Evolutionary conservation across 805 yeast species (phyloP), one percentile per base, ranked within the genome.

Genomic region (Blastobotrys terrestris): DNA sequence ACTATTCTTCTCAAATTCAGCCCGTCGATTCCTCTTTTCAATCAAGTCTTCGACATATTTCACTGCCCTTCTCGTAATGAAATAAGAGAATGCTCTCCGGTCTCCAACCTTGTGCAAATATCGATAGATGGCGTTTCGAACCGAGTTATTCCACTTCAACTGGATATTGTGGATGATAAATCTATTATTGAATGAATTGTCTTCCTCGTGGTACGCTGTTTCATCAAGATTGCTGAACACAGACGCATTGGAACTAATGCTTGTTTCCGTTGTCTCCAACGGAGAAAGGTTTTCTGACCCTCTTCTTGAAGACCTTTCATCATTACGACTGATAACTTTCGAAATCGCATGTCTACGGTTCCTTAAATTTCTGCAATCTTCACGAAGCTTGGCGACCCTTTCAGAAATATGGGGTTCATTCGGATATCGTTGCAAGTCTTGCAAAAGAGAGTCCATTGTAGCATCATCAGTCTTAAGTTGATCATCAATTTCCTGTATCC

Each of bases 71-170:
- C 78, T 74, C 13, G 77, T 70, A 54, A 76, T 58, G 42, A 77
- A 77, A 49, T 72, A 72, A 1, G 69, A 58, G 31, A 72, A 67
- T 8, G 79, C 77, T 20, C 72, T 69, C 20, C 79, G 68, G 49
- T 75, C 64, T 8, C 72, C 75, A 31, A 79, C 65, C 46, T 77
- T 70, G 53, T 79, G 78, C 20, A 82, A 63, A 60, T 85, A 87
- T 44, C 80, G 77, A 63, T 79, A 77, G 45, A 88, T 69, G 11
- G 79, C 70, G 60, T 89, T 81, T 52, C 97, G 72, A 7, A 83
- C 76, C 2, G 71, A 63, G 55, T 85, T 83, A 66, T 86, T 84
- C 96, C 97, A 90, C 59, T 82, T 85, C 59, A 90, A 64, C 60
- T 83, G 79, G 66, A 88, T 75, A 52, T 84, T 80, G 59, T 89